These are phyloP conservation scores for Hericium coralloides DNA, from an alignment of 768 basidiomycete genomes.

Conservation along the genomic window DNA sequence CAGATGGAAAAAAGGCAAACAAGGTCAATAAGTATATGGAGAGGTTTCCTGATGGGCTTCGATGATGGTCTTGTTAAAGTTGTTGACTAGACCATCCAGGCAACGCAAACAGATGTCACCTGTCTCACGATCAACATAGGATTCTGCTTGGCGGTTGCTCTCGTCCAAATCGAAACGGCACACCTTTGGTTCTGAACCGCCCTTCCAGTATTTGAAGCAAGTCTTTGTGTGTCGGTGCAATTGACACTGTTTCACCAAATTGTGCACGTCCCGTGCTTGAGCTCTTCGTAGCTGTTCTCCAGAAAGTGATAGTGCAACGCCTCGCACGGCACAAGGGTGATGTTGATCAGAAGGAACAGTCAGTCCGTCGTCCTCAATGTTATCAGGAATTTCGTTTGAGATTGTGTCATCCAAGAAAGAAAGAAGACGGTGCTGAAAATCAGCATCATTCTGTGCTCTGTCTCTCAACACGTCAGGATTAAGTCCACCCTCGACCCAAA, in stretches of 20 bases:
- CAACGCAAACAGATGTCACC: constrained; percentile 25
- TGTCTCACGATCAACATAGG: constrained; percentile 21
- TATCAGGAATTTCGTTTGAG: constrained; percentile 15
- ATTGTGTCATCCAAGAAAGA: constrained; percentile 22
- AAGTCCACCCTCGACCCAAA: constrained; percentile 26
- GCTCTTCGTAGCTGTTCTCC: not conserved
- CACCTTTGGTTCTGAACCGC: constrained; percentile 15
- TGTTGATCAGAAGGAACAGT: too few species aligned
- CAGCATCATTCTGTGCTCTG: constrained; percentile 1
- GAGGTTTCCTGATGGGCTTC: too few species aligned
- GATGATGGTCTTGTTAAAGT: constrained; percentile 25
- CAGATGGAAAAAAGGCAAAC: too few species aligned
- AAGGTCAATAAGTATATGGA: too few species aligned
- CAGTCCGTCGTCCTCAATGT: too few species aligned
- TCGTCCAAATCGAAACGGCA: constrained; percentile 23
- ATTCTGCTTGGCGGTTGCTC: constrained; percentile 15
- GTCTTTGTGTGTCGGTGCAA: constrained; percentile 24
- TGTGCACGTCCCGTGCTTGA: not conserved
- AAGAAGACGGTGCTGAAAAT: constrained; percentile 16
- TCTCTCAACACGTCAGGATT: not conserved
- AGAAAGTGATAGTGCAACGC: not conserved
- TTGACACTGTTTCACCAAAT: constrained; percentile 23
- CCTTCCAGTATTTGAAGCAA: constrained; percentile 31
- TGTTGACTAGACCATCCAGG: constrained; percentile 33
- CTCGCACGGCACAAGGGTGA: not conserved